A percentile compares a stretch with the other conserved stretches of the same genome.
Conservation (phyloP, 1,284 basidiomycete species). For the Ceratobasidium sp. region DNA sequence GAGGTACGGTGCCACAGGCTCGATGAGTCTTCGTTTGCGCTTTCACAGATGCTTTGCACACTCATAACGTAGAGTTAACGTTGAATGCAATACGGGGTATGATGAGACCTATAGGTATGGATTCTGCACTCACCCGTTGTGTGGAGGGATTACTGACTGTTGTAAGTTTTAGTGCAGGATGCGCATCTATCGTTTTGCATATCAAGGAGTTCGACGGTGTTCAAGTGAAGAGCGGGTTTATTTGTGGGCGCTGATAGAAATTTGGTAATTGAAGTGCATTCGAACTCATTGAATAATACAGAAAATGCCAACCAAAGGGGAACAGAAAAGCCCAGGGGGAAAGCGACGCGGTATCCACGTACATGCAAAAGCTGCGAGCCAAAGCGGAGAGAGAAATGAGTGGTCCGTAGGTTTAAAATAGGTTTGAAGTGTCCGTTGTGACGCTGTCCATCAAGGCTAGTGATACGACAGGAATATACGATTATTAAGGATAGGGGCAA, state of each 20-base stretch:
- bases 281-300: conserved; percentile 10
- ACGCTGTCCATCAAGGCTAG: conserved; percentile 39
- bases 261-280: background rate
- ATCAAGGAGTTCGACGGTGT: too few relatives aligned
- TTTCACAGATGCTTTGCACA: background rate
- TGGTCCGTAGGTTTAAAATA: background rate
- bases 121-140: too few relatives aligned
- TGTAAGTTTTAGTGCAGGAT: too few relatives aligned
- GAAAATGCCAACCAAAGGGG: conserved; percentile 5
- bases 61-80: background rate
- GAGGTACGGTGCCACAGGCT: background rate
- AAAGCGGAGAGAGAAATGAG: background rate
- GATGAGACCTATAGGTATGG: too few relatives aligned
- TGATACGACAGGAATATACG: conserved; percentile 10
- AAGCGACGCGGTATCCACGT: conserved; percentile 3
- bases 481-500: background rate
- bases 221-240: too few relatives aligned
- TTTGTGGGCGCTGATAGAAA: too few relatives aligned
- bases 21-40: background rate
- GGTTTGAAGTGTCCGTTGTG: conserved; percentile 21
- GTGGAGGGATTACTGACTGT: too few relatives aligned
- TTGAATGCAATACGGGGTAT: too few relatives aligned
- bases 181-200: too few relatives aligned
- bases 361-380: conserved; percentile 1
- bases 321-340: background rate